Conservation (phyloP, 148 eudicot genomes). For the Camellia japonica region DNA sequence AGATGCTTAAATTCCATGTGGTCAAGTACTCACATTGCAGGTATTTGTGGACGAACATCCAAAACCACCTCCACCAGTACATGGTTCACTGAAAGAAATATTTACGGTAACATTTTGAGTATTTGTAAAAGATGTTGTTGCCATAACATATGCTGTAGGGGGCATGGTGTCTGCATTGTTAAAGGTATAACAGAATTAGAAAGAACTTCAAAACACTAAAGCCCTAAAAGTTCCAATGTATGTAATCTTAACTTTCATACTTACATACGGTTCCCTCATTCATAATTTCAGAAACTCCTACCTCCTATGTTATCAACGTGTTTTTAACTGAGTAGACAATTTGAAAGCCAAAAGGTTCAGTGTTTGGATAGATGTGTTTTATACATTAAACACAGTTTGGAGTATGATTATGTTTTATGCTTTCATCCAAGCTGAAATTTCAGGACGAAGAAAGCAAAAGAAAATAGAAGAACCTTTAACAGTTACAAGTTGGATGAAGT, state of each 20-base stretch:
- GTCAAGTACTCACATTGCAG: constrained; percentile 83
- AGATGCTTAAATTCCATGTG: constrained; percentile 12
- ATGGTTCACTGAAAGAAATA: constrained; percentile 80
- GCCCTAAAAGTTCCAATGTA: neutral
- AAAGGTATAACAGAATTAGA: constrained; percentile 9
- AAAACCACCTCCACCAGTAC: constrained; percentile 80
- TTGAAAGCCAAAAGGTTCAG: no score
- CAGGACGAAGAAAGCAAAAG: neutral
- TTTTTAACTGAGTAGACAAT: neutral
- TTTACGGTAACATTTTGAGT: constrained; percentile 51
- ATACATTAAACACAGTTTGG: neutral
- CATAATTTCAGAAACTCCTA: neutral
- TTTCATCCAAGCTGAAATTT: neutral
- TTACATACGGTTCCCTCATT: constrained; percentile 1
- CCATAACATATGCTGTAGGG: constrained; percentile 76
- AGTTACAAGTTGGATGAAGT: no score
- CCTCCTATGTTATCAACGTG: neutral
- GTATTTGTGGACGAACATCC: constrained; percentile 56
- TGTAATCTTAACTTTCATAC: neutral
- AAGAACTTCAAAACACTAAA: neutral
- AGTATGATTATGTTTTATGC: neutral
- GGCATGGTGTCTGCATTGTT: constrained; percentile 65
- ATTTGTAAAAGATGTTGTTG: constrained; percentile 59
- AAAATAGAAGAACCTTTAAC: no score
- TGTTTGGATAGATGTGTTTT: no score